These are phyloP conservation scores for Fusarium papillatum DNA, from an alignment of 2,329 filamentous ascomycete species.

Conservation along the genomic window DNA sequence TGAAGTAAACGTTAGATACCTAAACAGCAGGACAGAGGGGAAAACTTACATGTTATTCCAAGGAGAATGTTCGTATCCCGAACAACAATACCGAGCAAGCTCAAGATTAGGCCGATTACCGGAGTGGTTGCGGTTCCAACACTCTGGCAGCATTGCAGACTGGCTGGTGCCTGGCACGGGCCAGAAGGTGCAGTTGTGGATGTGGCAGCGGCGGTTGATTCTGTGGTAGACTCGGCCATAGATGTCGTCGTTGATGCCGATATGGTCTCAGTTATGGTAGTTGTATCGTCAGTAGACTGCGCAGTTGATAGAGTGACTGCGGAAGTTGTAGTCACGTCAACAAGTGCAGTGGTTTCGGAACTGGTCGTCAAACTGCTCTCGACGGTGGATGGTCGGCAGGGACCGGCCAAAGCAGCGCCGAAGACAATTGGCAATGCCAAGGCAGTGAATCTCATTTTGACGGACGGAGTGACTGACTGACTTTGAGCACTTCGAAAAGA, in stretches of 20 bases:
- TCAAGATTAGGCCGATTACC: background rate
- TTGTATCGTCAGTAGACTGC: background rate
- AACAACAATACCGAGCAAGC: background rate
- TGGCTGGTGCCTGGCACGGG: background rate
- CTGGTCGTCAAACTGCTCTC: background rate
- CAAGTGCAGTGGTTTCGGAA: background rate
- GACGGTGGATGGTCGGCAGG: background rate
- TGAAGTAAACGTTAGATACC: background rate
- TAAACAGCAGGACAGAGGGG: background rate
- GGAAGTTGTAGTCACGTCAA: background rate
- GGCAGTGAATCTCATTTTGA: background rate
- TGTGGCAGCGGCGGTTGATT: background rate
- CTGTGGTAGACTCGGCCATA: background rate
- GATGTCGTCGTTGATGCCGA: background rate
- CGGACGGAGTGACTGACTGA: background rate
- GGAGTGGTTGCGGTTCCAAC: background rate
- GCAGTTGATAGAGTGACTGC: background rate
- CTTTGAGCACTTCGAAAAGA: background rate
- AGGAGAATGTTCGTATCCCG: background rate
- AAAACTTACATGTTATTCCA: background rate
- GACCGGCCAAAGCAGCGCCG: background rate
- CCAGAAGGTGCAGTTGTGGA: background rate
- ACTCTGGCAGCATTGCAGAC: background rate
- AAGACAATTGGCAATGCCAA: background rate
- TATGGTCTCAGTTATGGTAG: background rate